Evolutionary conservation across 495 filamentous ascomycete species (phyloP).

Genomic region (Podospora conica): DNA sequence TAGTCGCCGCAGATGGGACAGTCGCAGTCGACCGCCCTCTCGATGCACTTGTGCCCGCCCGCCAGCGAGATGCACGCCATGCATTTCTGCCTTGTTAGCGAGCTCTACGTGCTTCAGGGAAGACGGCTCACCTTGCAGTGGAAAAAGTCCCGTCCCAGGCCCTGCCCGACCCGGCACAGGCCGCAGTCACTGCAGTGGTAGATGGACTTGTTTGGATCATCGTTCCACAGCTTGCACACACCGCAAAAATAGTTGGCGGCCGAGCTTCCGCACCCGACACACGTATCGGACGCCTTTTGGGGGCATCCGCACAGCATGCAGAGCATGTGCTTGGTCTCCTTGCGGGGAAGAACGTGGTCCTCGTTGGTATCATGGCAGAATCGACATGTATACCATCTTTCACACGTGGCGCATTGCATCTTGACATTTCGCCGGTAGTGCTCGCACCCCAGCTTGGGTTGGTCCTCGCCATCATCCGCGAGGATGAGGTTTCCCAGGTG

Average conservation of each 20-base stretch:
- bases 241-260: conserved; percentile 91
- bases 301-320: conserved; percentile 93
- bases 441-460: conserved; percentile 63
- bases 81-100: conserved; percentile 56
- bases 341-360: conserved; percentile 73
- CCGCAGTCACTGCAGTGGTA: conserved; percentile 98
- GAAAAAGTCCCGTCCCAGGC: conserved; percentile 91
- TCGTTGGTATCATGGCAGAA: conserved; percentile 89
- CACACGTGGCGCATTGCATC: conserved; percentile 82
- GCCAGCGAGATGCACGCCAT: conserved; percentile 85
- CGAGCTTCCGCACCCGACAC: conserved; percentile 64
- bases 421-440: conserved; percentile 97
- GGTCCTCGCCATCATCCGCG: conserved; percentile 36
- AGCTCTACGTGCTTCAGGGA: too few relatives aligned
- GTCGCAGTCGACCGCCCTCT: conserved; percentile 88
- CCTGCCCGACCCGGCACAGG: conserved; percentile 85
- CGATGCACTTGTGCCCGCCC: conserved; percentile 82
- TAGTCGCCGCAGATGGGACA: conserved; percentile 98
- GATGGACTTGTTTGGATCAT: conserved; percentile 82
- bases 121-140: conserved; percentile 78
- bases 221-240: conserved; percentile 95
- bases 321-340: conserved; percentile 88
- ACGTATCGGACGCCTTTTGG: conserved; percentile 74
- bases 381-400: conserved; percentile 89
- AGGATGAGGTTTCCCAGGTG: conserved; percentile 31